Conservation (phyloP, 1,284 basidiomycete genomes). For the Hypsizygus ulmarius region DNA sequence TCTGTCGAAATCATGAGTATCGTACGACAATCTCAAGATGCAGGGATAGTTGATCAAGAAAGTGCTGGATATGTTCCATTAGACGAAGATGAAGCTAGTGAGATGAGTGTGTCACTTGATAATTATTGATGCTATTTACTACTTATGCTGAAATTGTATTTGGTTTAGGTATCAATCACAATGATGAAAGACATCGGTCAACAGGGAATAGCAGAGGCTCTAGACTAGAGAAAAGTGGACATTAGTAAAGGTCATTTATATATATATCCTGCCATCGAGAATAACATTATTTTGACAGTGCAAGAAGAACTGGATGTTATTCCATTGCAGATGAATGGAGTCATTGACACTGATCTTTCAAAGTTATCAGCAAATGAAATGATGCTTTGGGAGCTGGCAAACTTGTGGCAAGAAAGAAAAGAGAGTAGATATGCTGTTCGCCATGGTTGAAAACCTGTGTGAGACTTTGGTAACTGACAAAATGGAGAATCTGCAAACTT, state of each 20-base stretch:
- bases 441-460: constrained; percentile 1
- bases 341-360: constrained; percentile 17
- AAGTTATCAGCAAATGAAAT: constrained; percentile 18
- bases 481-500: constrained; percentile 3
- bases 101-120: too few species aligned
- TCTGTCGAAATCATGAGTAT: constrained; percentile 28
- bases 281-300: background rate
- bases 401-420: constrained; percentile 15
- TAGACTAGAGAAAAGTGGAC: too few species aligned
- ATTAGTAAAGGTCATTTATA: too few species aligned
- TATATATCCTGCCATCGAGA: background rate
- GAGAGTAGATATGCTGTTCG: constrained; percentile 14
- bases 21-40: constrained; percentile 24
- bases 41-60: constrained; percentile 25
- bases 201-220: too few species aligned
- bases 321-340: constrained; percentile 19
- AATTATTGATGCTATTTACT: too few species aligned
- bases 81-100: constrained; percentile 10
- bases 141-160: too few species aligned
- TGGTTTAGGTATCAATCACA: too few species aligned
- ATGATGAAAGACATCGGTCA: too few species aligned
- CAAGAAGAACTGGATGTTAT: constrained; percentile 15
- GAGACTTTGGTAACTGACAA: constrained; percentile 6
- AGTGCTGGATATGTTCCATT: constrained; percentile 30
- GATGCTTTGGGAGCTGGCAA: too few species aligned